Evolutionary conservation across 1,139 yeast genomes (phyloP), one percentile per base, ranked within the genome.

Genomic region (Yamadazyma taylorii): DNA sequence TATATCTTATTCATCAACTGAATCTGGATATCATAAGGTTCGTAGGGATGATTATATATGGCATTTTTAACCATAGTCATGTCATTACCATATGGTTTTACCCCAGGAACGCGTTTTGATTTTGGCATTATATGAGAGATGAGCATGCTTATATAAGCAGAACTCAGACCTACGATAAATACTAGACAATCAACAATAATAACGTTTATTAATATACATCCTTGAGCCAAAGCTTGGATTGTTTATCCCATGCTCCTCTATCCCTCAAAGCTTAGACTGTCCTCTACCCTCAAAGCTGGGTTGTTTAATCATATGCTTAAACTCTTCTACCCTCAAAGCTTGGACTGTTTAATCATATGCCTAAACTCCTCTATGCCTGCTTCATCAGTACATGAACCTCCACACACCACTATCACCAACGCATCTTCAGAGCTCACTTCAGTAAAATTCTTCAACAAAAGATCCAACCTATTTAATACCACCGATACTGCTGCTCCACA

Each of bases 1-100:
- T 85, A 85, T 15, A 92, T 73, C 21, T 81, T 76, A 31, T 69
- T 67, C 97, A 90, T 90, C 45, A 90, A 75, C 47, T 83, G 78
- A 25, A 73, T 35, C 57, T 90, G 97, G 43, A 90, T 89, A 19
- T 69, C 69, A 58, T 90, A 90, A 0, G 97, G 97, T 36, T 60
- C 56, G 53, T 72, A 92, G 1, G 97, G 97, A 56, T 90, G 97
- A 55, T 73, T 60, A 56, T 75, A 88, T 26, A 40, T 41, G 24
- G 32, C 40, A 24, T 17, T n/a, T n/a, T n/a, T 34, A 23, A 12
- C 30, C 17, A 32, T 32, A 9, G 40, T 27, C 42, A 37, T 38
- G 23, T 21, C 23, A 21, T 21, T 21, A 21, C 23, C 23, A 21
- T 21, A n/a, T 21, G 23, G 23, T 10, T 21, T 21, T 24, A 24